phyloP scores from a whole-genome alignment of 306 rosid species.

The Cercis canadensis region DNA sequence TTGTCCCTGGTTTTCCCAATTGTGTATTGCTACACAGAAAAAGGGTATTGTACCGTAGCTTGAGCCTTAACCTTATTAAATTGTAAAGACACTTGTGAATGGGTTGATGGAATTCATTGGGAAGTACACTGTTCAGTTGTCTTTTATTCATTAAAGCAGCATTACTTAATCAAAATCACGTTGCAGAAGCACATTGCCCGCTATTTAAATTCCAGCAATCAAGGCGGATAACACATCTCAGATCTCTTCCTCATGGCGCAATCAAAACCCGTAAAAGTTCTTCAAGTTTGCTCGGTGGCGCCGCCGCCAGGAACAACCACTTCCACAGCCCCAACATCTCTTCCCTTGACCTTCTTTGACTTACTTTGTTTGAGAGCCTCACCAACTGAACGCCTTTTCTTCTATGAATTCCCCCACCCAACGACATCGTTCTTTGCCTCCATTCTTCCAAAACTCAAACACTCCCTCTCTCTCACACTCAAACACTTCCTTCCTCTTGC shows the following conservation, averaged over 20 bases:
- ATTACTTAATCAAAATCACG: no score
- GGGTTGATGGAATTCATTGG: no score
- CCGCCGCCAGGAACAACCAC: not conserved
- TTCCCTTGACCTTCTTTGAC: conserved; percentile 31
- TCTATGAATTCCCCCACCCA: not conserved
- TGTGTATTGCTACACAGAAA: no score
- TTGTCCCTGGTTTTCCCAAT: no score
- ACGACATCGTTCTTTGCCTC: not conserved
- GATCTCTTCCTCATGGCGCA: not conserved
- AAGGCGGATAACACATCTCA: no score
- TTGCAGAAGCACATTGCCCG: no score
- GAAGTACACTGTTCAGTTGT: no score
- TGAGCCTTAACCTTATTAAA: no score
- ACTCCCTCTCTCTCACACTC: conserved; percentile 2
- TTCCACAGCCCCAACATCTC: not conserved
- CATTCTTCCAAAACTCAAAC: not conserved
- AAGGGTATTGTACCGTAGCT: no score
- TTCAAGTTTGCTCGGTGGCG: not conserved
- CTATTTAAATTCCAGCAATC: no score
- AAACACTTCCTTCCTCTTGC: conserved; percentile 5
- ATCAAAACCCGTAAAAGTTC: not conserved
- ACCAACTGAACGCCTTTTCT: not conserved
- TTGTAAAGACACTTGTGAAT: no score
- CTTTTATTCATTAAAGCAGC: no score
- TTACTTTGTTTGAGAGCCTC: not conserved